Evolutionary conservation across 169 alveolate species (phyloP), one percentile per base, ranked within the genome.

Genomic region (Toxoplasma gondii): DNA sequence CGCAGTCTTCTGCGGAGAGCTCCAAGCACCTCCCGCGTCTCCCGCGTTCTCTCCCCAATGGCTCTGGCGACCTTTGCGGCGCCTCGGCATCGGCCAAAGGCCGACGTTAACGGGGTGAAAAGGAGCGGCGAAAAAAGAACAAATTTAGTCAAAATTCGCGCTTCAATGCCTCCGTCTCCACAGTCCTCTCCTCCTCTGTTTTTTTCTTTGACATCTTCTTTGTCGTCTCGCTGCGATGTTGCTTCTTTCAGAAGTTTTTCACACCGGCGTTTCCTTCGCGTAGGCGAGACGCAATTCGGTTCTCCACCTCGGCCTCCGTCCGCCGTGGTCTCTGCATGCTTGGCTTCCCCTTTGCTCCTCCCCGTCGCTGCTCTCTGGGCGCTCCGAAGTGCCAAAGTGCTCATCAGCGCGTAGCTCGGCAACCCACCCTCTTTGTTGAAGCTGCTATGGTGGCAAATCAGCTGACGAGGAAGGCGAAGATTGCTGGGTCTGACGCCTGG

Each of bases 391-490:
- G 84, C 44, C 49, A 74, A n/a, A 41, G 1, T 12, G n/a, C 44
- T 22, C 49, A 74, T 9, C 38, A 74, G 84, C 44, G 84, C 84
- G 43, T 74, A 74, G 39, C 84, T 74, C n/a, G 90, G 90, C 90
- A 82, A 31, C 54, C 90, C 90, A 67, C 90, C 90, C 90, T 24
- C 67, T 7, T 67, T 2, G 41, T 39, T 82, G 41, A 82, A 82
- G 90, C 67, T 24, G 34, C 69, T 38, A 49, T 43, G 53, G 90
- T 41, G 36, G 90, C 53, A 82, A 36, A 82, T 82, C n/a, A 82
- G 67, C 39, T 82, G 90, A 5, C 90, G n/a, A 64, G 90, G 41
- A 41, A 82, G 19, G 1, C 67, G 54, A 19, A 44, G 31, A 24
- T 5, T 36, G 38, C 90, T 39, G 38, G 43, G 43, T 10, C 9